Evolutionary conservation across 2,329 filamentous ascomycete species (phyloP).

Genomic region (Geoglossum cookeanum): DNA sequence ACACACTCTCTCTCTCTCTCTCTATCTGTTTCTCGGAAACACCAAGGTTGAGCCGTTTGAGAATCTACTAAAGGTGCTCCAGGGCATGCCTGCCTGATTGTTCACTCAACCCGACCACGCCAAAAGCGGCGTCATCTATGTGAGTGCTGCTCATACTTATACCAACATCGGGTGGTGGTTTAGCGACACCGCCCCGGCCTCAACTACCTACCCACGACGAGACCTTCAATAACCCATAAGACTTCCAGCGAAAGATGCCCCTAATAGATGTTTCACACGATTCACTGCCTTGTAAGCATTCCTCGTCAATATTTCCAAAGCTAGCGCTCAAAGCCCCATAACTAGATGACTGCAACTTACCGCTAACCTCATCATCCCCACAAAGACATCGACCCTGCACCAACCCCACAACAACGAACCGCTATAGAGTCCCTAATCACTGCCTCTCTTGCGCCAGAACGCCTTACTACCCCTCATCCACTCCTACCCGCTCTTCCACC

Average conservation of each 20-base stretch:
- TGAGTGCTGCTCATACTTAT: no score
- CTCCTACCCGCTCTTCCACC: conserved; percentile 34
- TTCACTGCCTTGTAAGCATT: conserved; percentile 60
- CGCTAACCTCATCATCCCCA: conserved; percentile 1
- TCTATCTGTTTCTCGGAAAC: no score
- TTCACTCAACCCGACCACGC: no score
- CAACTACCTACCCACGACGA: no score
- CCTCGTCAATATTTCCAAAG: conserved; percentile 7
- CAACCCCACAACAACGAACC: conserved; percentile 40
- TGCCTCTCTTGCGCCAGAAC: conserved; percentile 37
- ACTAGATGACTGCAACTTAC: conserved; percentile 6
- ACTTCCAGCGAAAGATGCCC: conserved; percentile 32
- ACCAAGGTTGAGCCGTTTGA: no score
- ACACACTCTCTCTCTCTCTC: no score
- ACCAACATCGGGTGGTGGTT: no score
- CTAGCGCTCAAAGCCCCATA: conserved; percentile 8
- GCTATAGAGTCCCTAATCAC: conserved; percentile 51
- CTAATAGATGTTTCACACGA: conserved; percentile 54
- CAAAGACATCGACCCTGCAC: conserved; percentile 66
- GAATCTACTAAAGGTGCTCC: no score
- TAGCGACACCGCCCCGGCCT: no score
- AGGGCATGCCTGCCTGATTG: no score
- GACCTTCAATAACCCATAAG: no score
- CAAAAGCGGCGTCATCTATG: no score
- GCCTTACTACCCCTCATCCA: conserved; percentile 33